Percentiles rank a stretch among this genome's conserved stretches.
These are phyloP conservation scores for Coemansia sp. DNA, from an alignment of 192 early-diverging fungal species.

Conservation along the genomic window DNA sequence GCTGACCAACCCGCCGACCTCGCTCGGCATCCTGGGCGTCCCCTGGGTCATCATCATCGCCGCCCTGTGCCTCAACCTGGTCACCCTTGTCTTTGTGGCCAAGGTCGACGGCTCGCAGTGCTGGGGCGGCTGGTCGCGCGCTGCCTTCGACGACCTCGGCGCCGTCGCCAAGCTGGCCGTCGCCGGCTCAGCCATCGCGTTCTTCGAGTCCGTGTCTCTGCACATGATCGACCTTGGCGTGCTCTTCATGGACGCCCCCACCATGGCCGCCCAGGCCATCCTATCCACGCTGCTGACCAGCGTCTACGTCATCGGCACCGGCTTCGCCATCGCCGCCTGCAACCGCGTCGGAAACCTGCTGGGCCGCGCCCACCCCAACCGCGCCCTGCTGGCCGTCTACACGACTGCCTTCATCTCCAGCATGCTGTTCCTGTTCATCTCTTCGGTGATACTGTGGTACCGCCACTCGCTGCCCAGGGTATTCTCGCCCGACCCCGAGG, in stretches of 20 bases:
- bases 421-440: conserved; percentile 50
- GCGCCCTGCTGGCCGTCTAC: conserved; percentile 53
- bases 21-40: conserved; percentile 70
- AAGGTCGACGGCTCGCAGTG: conserved; percentile 63
- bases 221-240: conserved; percentile 72
- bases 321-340: conserved; percentile 70
- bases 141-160: conserved; percentile 60
- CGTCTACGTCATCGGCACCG: conserved; percentile 68
- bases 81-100: conserved; percentile 52
- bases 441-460: conserved; percentile 56
- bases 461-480: conserved; percentile 57
- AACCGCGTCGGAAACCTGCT: conserved; percentile 79
- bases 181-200: conserved; percentile 77
- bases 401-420: conserved; percentile 49
- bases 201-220: conserved; percentile 76
- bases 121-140: conserved; percentile 86
- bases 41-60: conserved; percentile 60
- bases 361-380: conserved; percentile 56
- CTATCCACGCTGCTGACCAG: conserved; percentile 63
- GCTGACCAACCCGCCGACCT: conserved; percentile 54
- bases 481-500: conserved; percentile 38
- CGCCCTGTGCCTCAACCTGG: conserved; percentile 55
- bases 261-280: conserved; percentile 82
- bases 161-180: conserved; percentile 68
- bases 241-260: conserved; percentile 68